These are phyloP conservation scores for Mastigamoeba balamuthi DNA, from an alignment of 78 protist species.

Conservation along the genomic window DNA sequence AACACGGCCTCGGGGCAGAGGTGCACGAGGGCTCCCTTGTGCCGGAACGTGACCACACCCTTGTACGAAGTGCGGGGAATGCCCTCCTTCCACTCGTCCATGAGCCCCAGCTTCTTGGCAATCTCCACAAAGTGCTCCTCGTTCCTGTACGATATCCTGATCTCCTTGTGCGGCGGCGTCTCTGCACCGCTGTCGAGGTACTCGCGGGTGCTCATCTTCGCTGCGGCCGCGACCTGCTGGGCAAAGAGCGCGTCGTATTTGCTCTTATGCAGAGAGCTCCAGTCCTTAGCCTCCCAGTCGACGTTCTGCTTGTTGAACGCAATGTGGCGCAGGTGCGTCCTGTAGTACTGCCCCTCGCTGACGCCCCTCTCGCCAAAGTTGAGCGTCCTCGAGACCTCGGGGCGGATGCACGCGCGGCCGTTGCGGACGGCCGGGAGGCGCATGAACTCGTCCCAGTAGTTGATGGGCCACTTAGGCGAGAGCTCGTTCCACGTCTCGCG, in stretches of 20 bases:
- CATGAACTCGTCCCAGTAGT: conserved; percentile 66
- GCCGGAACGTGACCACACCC: conserved; percentile 23
- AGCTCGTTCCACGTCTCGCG: conserved; percentile 40
- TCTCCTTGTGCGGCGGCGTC: too few species aligned
- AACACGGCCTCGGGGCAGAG: too few species aligned
- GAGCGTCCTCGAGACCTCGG: conserved; percentile 21
- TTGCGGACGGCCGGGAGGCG: conserved; percentile 25
- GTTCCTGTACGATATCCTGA: too few species aligned
- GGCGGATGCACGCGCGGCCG: conserved; percentile 38
- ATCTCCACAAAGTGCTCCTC: too few species aligned
- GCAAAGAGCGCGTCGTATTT: conserved; percentile 1
- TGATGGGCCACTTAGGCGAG: conserved; percentile 38
- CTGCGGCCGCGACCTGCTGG: neutral
- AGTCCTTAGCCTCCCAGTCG: neutral
- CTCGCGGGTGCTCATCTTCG: too few species aligned
- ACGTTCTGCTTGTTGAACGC: neutral
- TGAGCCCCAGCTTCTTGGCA: neutral
- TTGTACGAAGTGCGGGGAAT: conserved; percentile 36
- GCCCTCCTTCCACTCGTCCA: conserved; percentile 29
- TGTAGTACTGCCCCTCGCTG: conserved; percentile 29
- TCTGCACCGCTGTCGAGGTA: too few species aligned
- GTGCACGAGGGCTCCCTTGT: neutral
- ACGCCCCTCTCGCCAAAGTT: conserved; percentile 26
- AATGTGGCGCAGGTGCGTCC: neutral
- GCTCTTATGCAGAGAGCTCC: neutral